These are phyloP conservation scores for Cystobasidium pallidum DNA, from an alignment of 1,284 basidiomycete species.

Conservation along the genomic window DNA sequence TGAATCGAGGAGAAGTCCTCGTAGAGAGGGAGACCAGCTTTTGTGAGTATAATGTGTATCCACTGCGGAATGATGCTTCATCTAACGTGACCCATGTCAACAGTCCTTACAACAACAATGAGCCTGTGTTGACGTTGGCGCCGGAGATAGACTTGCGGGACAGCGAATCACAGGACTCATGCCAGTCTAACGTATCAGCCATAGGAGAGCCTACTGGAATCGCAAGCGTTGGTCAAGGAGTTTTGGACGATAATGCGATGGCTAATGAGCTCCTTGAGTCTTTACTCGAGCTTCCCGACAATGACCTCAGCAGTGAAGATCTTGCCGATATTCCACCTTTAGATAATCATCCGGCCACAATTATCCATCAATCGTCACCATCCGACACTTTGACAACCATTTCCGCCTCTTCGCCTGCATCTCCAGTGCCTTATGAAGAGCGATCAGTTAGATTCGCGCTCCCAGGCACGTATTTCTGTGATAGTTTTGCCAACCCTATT, in stretches of 20 bases:
- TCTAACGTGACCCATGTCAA: neutral
- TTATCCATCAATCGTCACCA: constrained; percentile 3
- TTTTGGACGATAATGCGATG: neutral
- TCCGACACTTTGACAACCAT: constrained; percentile 9
- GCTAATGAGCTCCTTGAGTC: constrained; percentile 20
- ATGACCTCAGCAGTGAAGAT: neutral
- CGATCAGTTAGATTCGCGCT: neutral
- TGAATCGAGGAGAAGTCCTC: constrained; percentile 7
- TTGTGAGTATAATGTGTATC: constrained; percentile 2
- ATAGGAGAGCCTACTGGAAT: neutral
- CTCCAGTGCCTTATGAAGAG: constrained; percentile 7
- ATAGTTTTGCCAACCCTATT: neutral
- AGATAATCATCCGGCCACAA: neutral
- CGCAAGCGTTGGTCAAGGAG: neutral
- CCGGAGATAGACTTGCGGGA: neutral
- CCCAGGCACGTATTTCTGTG: neutral
- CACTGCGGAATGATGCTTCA: neutral
- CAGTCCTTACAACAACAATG: constrained; percentile 25
- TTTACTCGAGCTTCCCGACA: constrained; percentile 17
- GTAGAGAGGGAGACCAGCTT: constrained; percentile 35
- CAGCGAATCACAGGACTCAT: neutral
- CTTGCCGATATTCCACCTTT: neutral
- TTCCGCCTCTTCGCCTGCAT: constrained; percentile 9
- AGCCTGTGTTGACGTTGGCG: constrained; percentile 26
- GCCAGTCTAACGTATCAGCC: neutral